phyloP scores from a whole-genome alignment of 1,284 basidiomycete genomes.

The Ceratobasidium sp. region DNA sequence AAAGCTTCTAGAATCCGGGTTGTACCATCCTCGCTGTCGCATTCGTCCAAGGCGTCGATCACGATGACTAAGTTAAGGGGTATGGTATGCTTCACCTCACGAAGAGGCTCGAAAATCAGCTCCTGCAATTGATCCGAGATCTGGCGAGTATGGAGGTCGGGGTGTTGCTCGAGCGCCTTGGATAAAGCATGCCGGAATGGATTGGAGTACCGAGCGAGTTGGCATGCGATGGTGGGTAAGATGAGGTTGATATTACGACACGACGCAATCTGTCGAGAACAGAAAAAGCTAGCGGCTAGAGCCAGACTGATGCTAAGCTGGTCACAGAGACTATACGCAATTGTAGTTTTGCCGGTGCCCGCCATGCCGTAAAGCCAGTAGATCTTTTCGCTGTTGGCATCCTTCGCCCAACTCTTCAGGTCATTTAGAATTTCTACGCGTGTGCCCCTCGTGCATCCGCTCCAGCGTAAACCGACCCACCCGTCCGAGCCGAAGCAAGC shows the following conservation, averaged over 20 bases:
- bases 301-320: background rate
- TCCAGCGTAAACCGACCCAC: background rate
- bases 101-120: background rate
- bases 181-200: background rate
- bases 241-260: background rate
- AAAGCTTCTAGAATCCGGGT: background rate
- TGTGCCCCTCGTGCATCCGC: background rate
- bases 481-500: background rate
- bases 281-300: constrained; percentile 20
- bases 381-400: background rate
- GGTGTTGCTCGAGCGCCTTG: background rate
- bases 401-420: background rate
- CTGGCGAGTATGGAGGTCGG: background rate
- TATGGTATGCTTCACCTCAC: background rate
- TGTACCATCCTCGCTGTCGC: background rate
- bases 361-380: constrained; percentile 37
- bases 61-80: background rate
- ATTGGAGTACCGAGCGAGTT: background rate
- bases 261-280: background rate
- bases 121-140: background rate
- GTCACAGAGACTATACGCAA: constrained; percentile 19
- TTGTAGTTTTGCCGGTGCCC: constrained; percentile 23
- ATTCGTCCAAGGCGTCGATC: constrained; percentile 25
- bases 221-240: background rate
- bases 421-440: background rate